phyloP scores from a whole-genome alignment of 345 rosid species.

The Pugionium dolabratum region DNA sequence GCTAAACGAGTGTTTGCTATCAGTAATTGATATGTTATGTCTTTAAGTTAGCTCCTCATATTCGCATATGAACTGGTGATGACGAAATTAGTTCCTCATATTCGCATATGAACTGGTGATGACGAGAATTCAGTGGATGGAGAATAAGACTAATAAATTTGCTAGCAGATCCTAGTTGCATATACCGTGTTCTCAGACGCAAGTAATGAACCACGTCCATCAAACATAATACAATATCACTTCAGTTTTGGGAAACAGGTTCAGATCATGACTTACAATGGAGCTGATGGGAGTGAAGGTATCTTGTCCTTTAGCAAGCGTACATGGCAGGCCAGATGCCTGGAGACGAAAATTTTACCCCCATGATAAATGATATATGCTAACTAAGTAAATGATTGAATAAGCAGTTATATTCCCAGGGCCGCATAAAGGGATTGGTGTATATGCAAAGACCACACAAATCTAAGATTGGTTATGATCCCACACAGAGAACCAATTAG shows the following conservation, averaged over 20 bases:
- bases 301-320: constrained; percentile 89
- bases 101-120: too few species aligned
- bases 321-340: constrained; percentile 97
- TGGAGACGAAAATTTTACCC: constrained; percentile 32
- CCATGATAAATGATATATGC: constrained; percentile 1
- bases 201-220: background rate
- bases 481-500: background rate
- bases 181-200: background rate
- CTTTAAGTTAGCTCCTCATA: background rate
- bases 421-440: background rate
- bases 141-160: background rate
- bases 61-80: background rate
- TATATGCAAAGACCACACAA: background rate
- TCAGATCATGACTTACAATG: constrained; percentile 56
- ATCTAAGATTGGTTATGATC: background rate
- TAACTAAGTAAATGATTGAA: background rate
- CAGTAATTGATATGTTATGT: constrained; percentile 3
- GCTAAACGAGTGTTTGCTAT: background rate
- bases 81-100: background rate
- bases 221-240: too few species aligned
- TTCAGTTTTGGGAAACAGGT: constrained; percentile 5
- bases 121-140: background rate
- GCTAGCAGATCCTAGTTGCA: constrained; percentile 1
- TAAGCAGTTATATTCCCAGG: constrained; percentile 7
- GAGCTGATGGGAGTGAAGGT: constrained; percentile 92